These are phyloP conservation scores for Ophiocytium majus DNA, from an alignment of 352 stramenopile genomes.

Conservation along the genomic window DNA sequence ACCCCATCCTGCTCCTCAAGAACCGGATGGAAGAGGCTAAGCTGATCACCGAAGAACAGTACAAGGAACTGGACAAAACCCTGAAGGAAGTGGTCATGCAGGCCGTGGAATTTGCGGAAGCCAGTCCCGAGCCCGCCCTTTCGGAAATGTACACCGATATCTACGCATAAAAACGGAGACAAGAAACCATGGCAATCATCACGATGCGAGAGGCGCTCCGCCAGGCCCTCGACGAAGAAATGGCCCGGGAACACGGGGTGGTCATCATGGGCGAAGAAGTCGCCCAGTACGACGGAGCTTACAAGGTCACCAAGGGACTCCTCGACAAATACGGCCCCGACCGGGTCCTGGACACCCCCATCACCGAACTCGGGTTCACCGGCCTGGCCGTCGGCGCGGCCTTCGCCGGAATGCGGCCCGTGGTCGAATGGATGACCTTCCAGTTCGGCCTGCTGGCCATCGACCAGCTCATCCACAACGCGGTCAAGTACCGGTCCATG, in stretches of 20 bases:
- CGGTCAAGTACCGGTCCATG: neutral
- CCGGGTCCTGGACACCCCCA: neutral
- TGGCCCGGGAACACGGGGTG: neutral
- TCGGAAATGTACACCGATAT: neutral
- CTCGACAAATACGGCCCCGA: neutral
- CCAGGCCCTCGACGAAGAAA: neutral
- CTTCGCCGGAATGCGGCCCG: neutral
- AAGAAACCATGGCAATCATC: neutral
- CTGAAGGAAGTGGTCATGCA: neutral
- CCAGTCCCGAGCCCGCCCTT: neutral
- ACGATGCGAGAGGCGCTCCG: neutral
- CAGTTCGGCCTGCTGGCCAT: neutral
- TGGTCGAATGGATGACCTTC: neutral
- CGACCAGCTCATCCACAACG: neutral
- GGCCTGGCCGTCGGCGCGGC: constrained; percentile 58
- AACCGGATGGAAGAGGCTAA: too few species aligned
- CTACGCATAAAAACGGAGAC: neutral
- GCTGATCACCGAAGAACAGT: too few species aligned
- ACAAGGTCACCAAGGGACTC: neutral
- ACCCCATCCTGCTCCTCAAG: too few species aligned
- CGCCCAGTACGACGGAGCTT: neutral
- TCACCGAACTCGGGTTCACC: constrained; percentile 61
- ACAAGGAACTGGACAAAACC: neutral
- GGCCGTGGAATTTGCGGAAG: neutral
- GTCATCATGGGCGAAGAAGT: neutral